Evolutionary conservation across 202 grass and related monocot genomes (phyloP).

Genomic region (Dendrocalamus latiflorus): DNA sequence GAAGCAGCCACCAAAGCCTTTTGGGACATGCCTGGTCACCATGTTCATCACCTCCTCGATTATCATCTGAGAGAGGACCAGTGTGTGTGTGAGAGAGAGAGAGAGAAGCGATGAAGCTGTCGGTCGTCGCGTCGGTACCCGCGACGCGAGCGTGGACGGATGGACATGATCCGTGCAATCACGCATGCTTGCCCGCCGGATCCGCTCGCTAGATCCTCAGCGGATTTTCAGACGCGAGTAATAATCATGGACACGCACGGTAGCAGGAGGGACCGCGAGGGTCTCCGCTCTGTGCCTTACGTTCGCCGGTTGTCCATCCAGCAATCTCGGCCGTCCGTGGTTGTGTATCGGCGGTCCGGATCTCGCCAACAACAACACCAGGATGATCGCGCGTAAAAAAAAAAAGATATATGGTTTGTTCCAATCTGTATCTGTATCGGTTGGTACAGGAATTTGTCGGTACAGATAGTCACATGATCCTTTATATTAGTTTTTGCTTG

Average conservation of each 20-base stretch:
- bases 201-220: not conserved
- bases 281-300: too few relatives aligned
- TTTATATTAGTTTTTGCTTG: too few relatives aligned
- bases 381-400: too few relatives aligned
- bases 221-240: not conserved
- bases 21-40: not conserved
- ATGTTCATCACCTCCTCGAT: not conserved
- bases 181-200: not conserved
- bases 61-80: not conserved
- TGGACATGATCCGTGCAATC: conserved; percentile 16
- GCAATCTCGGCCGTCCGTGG: not conserved
- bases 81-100: not conserved
- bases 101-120: not conserved
- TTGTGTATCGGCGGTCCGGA: not conserved
- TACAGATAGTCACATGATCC: too few relatives aligned
- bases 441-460: too few relatives aligned
- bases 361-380: not conserved
- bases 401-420: too few relatives aligned
- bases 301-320: not conserved
- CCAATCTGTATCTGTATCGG: too few relatives aligned
- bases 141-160: conserved; percentile 11
- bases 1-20: not conserved
- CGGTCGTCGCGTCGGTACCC: conserved; percentile 16
- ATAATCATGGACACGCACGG: conserved; percentile 4
- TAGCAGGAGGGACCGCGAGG: not conserved